Evolutionary conservation across 2,329 filamentous ascomycete genomes (phyloP).

Genomic region (Nemania diffusa): DNA sequence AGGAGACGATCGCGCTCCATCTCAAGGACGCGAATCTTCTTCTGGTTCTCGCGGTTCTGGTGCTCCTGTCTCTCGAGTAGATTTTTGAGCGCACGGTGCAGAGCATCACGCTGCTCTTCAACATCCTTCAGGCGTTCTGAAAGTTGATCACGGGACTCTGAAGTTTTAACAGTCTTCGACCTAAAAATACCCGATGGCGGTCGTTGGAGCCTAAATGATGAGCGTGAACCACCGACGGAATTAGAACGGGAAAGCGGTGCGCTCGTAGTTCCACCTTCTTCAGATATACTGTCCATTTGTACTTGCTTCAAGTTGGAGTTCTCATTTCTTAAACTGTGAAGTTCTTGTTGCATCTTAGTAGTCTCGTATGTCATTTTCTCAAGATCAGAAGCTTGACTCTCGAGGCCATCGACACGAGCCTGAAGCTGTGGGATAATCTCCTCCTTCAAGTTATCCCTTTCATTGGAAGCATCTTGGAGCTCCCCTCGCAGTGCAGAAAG

Average conservation of each 20-base stretch:
- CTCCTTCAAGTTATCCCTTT: constrained; percentile 91
- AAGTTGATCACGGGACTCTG: constrained; percentile 73
- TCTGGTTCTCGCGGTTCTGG: constrained; percentile 84
- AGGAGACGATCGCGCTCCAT: constrained; percentile 80
- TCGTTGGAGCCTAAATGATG: constrained; percentile 56
- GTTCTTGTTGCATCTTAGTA: constrained; percentile 86
- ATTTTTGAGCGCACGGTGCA: constrained; percentile 87
- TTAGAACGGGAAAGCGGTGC: constrained; percentile 56
- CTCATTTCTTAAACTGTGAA: constrained; percentile 75
- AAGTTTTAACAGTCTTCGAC: constrained; percentile 67
- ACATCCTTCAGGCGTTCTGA: constrained; percentile 89
- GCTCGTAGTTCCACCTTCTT: constrained; percentile 46
- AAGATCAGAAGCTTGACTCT: constrained; percentile 76
- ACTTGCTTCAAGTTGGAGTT: constrained; percentile 65
- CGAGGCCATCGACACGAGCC: constrained; percentile 80
- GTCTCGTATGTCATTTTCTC: constrained; percentile 82
- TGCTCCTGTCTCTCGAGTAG: constrained; percentile 86
- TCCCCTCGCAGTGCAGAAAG: constrained; percentile 85
- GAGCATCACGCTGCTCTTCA: constrained; percentile 90
- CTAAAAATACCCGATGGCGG: constrained; percentile 62
- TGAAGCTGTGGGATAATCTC: constrained; percentile 84
- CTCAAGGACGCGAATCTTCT: constrained; percentile 81
- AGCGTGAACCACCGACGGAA: constrained; percentile 59
- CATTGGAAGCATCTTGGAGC: constrained; percentile 82
- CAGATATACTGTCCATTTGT: constrained; percentile 52